Evolutionary conservation across 345 rosid genomes (phyloP), one percentile per base, ranked within the genome.

Genomic region (Hibiscus syriacus): DNA sequence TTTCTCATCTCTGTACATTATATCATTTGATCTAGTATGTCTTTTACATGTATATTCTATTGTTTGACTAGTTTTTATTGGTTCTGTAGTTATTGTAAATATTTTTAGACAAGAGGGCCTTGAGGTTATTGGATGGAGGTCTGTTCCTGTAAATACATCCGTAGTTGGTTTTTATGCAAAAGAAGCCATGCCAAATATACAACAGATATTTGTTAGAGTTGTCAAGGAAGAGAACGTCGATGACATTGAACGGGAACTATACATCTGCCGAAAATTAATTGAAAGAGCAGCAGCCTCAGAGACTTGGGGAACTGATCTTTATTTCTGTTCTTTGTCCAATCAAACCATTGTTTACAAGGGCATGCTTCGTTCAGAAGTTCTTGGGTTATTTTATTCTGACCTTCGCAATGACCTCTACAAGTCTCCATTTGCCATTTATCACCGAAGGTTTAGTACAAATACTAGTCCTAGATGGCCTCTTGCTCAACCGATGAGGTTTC

Each of bases 391-490:
- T 79, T 94, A 91, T 71, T 70, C 72, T 39, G 99, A 94, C 75
- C 96, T 94, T 76, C 96, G 83, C 77, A 83, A 76, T 77, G 87
- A 84, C 67, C 78, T 87, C 23, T 94, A 85, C 60, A 73, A 73
- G 68, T 87, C 99, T 70, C 87, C 99, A 3, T 89, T 94, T 50
- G 97, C 99, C 73, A 94, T 94, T 68, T 94, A 94, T 82, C 99
- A 94, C 73, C 82, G 97, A 67, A 84, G 97, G 82, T 94, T 80
- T 73, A 94, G 99, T 73, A 94, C 99, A 74, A 94, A 94, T 77
- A 94, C 99, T 55, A 94, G 96, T 80, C 99, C 99, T 14, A 89
- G 92, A 64, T 94, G 99, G 99, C 99, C 96, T 72, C 92, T 94
- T 77, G 99, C 99, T 74, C 99, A 94, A 76, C 99, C 99, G 14